Percentiles rank a stretch among this genome's conserved stretches.
These are phyloP conservation scores for Diaporthe ampelina DNA, from an alignment of 2,329 filamentous ascomycete species.

Conservation along the genomic window DNA sequence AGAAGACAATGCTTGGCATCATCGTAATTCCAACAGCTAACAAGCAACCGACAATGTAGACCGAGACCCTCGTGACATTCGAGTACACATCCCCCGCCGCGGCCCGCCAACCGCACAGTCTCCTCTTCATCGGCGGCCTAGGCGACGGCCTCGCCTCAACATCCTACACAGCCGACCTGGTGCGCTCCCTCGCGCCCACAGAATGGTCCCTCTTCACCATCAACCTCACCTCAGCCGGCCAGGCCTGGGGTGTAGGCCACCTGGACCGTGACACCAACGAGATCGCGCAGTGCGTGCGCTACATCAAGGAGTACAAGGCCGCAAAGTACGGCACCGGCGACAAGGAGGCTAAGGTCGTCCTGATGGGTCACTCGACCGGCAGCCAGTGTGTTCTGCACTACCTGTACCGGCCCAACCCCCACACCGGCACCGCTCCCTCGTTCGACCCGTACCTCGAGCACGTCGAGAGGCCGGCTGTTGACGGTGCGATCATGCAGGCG, in stretches of 20 bases:
- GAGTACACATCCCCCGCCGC: slow-evolving; percentile 51
- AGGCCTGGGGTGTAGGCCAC: slow-evolving; percentile 53
- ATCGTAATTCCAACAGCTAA: not conserved
- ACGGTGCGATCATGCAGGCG: slow-evolving; percentile 75
- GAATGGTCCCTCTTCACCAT: slow-evolving; percentile 54
- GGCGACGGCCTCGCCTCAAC: slow-evolving; percentile 65
- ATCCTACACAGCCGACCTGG: slow-evolving; percentile 61
- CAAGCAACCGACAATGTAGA: slow-evolving; percentile 45
- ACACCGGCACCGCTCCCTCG: slow-evolving; percentile 43
- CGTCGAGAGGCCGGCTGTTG: slow-evolving; percentile 58
- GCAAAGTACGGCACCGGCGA: slow-evolving; percentile 50
- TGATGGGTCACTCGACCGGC: slow-evolving; percentile 78
- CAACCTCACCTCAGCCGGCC: slow-evolving; percentile 56
- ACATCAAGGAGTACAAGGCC: slow-evolving; percentile 51
- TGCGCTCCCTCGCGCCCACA: slow-evolving; percentile 53
- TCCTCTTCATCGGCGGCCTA: slow-evolving; percentile 67
- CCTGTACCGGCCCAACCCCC: slow-evolving; percentile 58
- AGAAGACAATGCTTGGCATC: not conserved
- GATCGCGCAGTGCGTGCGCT: slow-evolving; percentile 49
- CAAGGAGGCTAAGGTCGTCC: slow-evolving; percentile 63
- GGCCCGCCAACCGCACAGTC: slow-evolving; percentile 56
- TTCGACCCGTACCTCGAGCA: slow-evolving; percentile 49
- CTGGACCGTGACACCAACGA: slow-evolving; percentile 55
- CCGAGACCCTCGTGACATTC: slow-evolving; percentile 54
- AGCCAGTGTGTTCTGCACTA: slow-evolving; percentile 78